Conservation (phyloP, 2,329 filamentous ascomycete species). For the Falciphora oryzae region DNA sequence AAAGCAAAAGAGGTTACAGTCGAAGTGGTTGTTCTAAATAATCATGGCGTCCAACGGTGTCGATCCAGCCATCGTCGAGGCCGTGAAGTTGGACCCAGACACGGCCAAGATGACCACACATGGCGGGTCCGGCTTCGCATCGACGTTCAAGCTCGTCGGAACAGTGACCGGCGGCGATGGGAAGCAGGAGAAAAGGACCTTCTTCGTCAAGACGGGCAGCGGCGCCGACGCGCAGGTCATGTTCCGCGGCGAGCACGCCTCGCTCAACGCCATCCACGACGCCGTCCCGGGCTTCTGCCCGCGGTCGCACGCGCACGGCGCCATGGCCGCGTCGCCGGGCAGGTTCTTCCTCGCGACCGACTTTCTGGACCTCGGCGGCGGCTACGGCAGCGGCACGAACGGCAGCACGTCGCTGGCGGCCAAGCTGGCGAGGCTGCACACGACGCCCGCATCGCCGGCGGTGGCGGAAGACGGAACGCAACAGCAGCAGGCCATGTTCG, state of each 20-base stretch:
- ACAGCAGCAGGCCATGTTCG: conserved; percentile 50
- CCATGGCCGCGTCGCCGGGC: conserved; percentile 44
- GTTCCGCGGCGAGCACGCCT: conserved; percentile 77
- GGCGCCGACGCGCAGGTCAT: conserved; percentile 57
- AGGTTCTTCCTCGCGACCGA: conserved; percentile 64
- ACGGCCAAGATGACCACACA: conserved; percentile 51
- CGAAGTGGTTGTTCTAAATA: neutral
- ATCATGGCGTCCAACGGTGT: conserved; percentile 39
- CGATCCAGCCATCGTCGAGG: conserved; percentile 57
- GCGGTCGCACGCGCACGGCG: conserved; percentile 65
- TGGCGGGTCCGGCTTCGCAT: conserved; percentile 63
- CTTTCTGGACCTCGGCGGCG: conserved; percentile 62
- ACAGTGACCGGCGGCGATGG: conserved; percentile 15
- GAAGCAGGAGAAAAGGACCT: conserved; percentile 28
- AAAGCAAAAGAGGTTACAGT: neutral
- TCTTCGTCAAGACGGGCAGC: conserved; percentile 67
- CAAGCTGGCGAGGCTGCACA: conserved; percentile 76
- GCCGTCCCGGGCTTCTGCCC: conserved; percentile 72
- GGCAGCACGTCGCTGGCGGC: conserved; percentile 55
- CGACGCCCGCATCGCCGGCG: conserved; percentile 62
- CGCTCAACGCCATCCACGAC: conserved; percentile 73
- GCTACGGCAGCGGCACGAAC: conserved; percentile 30
- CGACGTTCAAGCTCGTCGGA: conserved; percentile 43
- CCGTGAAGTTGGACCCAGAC: conserved; percentile 52
- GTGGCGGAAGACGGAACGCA: neutral